Base-by-base conservation (phyloP, 2,329 filamentous ascomycete species). In the Xylariaceae sp. region DNA sequence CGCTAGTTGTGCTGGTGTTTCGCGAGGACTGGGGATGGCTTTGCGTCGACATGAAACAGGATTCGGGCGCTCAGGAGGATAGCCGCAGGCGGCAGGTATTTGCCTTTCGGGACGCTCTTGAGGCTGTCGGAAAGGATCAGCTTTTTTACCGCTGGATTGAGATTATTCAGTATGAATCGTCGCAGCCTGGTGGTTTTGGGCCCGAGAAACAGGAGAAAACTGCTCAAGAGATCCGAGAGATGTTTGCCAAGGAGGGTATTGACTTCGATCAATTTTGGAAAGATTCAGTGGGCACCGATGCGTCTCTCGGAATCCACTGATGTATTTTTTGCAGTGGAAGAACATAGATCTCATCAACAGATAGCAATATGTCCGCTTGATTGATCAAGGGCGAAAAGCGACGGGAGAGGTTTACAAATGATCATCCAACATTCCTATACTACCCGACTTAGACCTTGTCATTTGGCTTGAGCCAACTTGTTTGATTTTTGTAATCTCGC, bases 61-160 rank as follows among this genome's bases (percentile, higher is more conserved):
- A 48, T 33, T 39, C 28, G 3, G 13, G 13, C 12, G 42, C 68
- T 15, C 63, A 67, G 2, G 67, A 67, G 50, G 82, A 86, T 44
- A 75, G 81, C 47, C 76, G 78, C 36, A 69, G 82, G 51, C 78
- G 81, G 48, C 88, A 93, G 64, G 83, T 96, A 8, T 78, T 93
- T 48, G 75, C 77, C 3, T 94, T 96, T 62, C 83, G 87, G 54
- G 85, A 93, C 33, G 81, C 81, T 16, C 72, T 96, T 52, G 74
- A 78, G 1, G 74, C 74, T 3, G 73, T 93, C 64, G 89, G 85
- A 33, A 95, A 95, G 65, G 90, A 95, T 63, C 81, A 85, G 49
- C 64, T 96, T 39, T 96, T 96, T 68, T 95, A 87, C 68, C 80
- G 85, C 41, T 95, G 89, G 89, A 87, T 95, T 37, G 90, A 96